Evolutionary conservation across 805 yeast genomes (phyloP), one percentile per base, ranked within the genome.

Genomic region (Kluyveromyces siamensis): DNA sequence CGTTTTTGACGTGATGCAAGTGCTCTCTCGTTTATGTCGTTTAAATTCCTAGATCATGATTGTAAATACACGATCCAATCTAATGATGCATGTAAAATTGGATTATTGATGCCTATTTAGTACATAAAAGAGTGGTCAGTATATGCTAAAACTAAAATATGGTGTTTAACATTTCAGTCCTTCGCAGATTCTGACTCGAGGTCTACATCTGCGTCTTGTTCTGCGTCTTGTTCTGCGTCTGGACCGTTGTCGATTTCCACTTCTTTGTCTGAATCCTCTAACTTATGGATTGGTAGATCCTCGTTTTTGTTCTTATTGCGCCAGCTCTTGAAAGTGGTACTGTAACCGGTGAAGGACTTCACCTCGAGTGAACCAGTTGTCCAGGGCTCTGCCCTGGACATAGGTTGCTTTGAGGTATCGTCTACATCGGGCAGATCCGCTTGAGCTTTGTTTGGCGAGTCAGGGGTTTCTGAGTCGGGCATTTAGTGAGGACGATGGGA

Each of bases 281-380:
- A 6, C 25, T 21, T 21, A 6, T 21, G 25, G 25, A 21, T 21
- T 3, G 25, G 25, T 21, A 4, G 25, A 21, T 21, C 25, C 25
- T 21, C 25, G 25, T 6, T 21, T 21, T 21, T 21, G 25, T 21
- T 21, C 25, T 21, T 21, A 30, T 30, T 30, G 35, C 35, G 35
- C 63, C 65, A 62, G 18, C 65, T 64, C 37, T 52, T 55, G 19
- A 61, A 51, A 4, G 55, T 54, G 14, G 61, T 38, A 25, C 54
- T 52, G 48, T 62, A 62, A 25, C 65, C 64, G 30, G 62, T 57
- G 38, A 62, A 62, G 39, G 60, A 55, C 47, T 54, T 60, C 17
- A 62, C 51, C 2, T 18, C 37, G 2, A 41, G n/a, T 48, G 50
- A 7, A 60, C 54, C 11, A 48, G 51, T 7, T 51, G 50, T 2